Percentiles rank a stretch among this genome's conserved stretches.
Evolutionary conservation across 768 basidiomycete genomes (phyloP).

Genomic region (Pleurotus giganteus): DNA sequence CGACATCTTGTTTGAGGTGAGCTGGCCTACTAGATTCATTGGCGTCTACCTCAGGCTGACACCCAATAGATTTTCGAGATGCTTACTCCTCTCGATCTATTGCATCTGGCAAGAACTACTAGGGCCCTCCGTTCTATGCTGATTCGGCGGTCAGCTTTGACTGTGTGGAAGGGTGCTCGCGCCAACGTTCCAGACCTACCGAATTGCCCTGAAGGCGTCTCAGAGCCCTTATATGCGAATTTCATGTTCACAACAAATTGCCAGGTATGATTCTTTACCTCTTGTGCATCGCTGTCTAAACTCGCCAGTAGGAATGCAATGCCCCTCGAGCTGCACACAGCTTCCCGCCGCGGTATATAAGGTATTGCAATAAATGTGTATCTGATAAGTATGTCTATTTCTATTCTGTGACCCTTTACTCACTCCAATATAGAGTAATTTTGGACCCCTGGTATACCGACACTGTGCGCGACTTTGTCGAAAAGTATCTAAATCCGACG

Average conservation of each 20-base stretch:
- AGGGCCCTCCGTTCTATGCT: neutral
- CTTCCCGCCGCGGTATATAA: neutral
- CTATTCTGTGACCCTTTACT: neutral
- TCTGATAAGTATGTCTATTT: neutral
- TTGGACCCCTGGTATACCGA: neutral
- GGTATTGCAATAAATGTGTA: conserved; percentile 2
- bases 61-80: neutral
- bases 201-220: conserved; percentile 2
- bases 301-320: conserved; percentile 7
- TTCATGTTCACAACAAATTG: conserved; percentile 3
- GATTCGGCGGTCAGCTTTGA: conserved; percentile 2
- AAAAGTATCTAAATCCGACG: too few relatives aligned
- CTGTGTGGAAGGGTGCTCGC: conserved; percentile 5
- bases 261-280: neutral
- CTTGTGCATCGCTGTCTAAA: neutral
- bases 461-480: neutral
- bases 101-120: conserved; percentile 2
- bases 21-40: too few relatives aligned
- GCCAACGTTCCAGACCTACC: conserved; percentile 1
- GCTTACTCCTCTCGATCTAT: neutral
- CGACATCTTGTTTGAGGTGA: conserved; percentile 14
- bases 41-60: neutral
- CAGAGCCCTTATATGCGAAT: conserved; percentile 3
- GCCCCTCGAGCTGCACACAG: neutral
- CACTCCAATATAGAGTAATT: neutral